Evolutionary conservation across 1,284 basidiomycete species (phyloP).

Genomic region (Cryptococcus amylolentus): DNA sequence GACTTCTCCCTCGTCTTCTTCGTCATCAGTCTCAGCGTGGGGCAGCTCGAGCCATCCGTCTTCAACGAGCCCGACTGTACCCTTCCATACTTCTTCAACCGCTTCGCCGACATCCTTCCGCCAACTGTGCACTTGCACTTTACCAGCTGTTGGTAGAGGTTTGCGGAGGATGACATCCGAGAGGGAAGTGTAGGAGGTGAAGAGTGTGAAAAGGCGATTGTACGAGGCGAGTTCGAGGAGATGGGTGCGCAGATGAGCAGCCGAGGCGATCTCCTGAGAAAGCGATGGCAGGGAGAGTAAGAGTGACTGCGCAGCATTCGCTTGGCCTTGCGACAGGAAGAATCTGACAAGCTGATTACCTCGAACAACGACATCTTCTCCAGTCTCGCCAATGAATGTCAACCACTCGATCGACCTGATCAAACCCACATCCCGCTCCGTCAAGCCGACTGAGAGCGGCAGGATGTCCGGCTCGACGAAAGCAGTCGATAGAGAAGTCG

Average conservation of each 20-base stretch:
- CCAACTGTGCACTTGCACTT: conserved; percentile 39
- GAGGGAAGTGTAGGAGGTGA: conserved; percentile 34
- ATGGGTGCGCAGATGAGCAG: conserved; percentile 55
- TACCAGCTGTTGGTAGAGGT: conserved; percentile 34
- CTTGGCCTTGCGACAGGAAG: conserved; percentile 72
- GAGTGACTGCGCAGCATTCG: conserved; percentile 65
- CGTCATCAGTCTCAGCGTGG: background rate
- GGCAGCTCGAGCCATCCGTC: conserved; percentile 50
- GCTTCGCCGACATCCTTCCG: conserved; percentile 22
- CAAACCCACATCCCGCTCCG: conserved; percentile 60
- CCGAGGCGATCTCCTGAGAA: conserved; percentile 45
- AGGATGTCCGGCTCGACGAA: conserved; percentile 56
- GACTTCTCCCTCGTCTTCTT: background rate
- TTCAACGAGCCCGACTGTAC: conserved; percentile 50
- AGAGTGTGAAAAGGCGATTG: conserved; percentile 31
- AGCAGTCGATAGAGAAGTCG: conserved; percentile 21
- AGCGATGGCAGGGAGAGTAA: conserved; percentile 61
- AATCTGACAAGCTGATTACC: conserved; percentile 80
- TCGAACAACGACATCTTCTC: conserved; percentile 73
- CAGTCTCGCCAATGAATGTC: conserved; percentile 69
- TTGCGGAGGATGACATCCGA: conserved; percentile 30
- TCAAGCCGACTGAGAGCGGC: conserved; percentile 43
- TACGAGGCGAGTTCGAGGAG: conserved; percentile 34
- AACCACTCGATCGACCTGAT: conserved; percentile 93
- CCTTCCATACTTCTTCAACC: conserved; percentile 48